Evolutionary conservation across 495 filamentous ascomycete species (phyloP), one percentile per base, ranked within the genome.

Genomic region (Ascobolus immersus): DNA sequence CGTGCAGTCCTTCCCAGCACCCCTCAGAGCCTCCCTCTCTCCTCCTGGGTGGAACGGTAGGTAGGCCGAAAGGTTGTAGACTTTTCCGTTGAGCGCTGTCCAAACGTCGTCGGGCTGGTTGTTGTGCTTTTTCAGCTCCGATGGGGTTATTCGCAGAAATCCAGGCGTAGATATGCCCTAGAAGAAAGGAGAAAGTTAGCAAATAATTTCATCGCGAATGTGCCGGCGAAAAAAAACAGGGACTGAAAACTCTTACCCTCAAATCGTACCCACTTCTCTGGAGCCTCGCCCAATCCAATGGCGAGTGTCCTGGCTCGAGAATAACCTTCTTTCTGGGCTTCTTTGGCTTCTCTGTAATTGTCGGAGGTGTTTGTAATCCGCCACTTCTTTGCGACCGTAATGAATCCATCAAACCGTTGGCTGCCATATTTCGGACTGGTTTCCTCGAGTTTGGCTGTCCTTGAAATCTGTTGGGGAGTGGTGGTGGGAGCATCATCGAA

Each of bases 41-140:
- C 86, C 86, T 21, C 86, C 86, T 0, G 86, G 86, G 45, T 96
- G 86, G 48, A 79, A 96, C 1, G 74, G 69, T 24, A 80, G 37
- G 49, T 96, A 96, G 1, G 82, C 79, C 2, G 68, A 73, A 35
- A 96, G 68, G 50, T 96, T 94, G 52, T 93, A 96, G 21, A 94
- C 82, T 39, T 71, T 70, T 1, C 82, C 82, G 26, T 72, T 69
- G 23, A 82, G 71, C 12, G 65, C 73, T 6, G 71, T 86, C 86
- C 86, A 96, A 3, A 80, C 80, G 36, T 86, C 74, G 27, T 66
- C 68, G 2, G 77, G 79, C 62, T 57, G n/a, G 22, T 25, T 25
- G 22, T 25, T 25, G 22, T 25, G 22, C 7, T 25, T 25, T 7
- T 7, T n/a, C 7, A 25, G 22, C 22, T 25, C 22, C 7, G 22